Percentiles rank a stretch among this genome's conserved stretches.
Evolutionary conservation across 2,329 filamentous ascomycete species (phyloP).

Genomic region (Fusarium miscanthi): DNA sequence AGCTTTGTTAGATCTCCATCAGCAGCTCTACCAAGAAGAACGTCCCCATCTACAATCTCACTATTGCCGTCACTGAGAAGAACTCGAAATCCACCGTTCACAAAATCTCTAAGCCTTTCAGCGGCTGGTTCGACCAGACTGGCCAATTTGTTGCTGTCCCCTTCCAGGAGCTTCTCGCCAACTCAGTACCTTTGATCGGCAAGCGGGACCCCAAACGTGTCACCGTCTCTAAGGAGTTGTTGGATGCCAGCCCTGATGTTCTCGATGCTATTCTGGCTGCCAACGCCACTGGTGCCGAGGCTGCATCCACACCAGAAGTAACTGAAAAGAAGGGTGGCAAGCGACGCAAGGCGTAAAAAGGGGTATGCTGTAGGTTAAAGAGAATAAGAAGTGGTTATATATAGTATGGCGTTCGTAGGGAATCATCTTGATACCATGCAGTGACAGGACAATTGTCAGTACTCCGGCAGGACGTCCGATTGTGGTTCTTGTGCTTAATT

Average conservation of each 20-base stretch:
- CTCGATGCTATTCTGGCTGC: slow-evolving; percentile 60
- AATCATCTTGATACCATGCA: slow-evolving; percentile 19
- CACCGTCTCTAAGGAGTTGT: slow-evolving; percentile 51
- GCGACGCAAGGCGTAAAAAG: slow-evolving; percentile 57
- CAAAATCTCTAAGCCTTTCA: slow-evolving; percentile 73
- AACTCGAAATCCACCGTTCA: slow-evolving; percentile 56
- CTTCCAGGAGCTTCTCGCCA: slow-evolving; percentile 82
- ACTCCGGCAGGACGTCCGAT: background rate
- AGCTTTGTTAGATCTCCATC: slow-evolving; percentile 73
- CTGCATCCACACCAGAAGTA: slow-evolving; percentile 48
- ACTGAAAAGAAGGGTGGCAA: slow-evolving; percentile 57
- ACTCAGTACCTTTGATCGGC: slow-evolving; percentile 73
- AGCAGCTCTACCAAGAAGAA: slow-evolving; percentile 80
- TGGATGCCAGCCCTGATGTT: slow-evolving; percentile 58
- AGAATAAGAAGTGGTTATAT: slow-evolving; percentile 9
- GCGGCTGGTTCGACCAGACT: slow-evolving; percentile 78
- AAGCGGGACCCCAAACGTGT: slow-evolving; percentile 71
- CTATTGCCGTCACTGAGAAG: slow-evolving; percentile 65
- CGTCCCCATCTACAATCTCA: slow-evolving; percentile 82
- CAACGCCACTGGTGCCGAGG: slow-evolving; percentile 44
- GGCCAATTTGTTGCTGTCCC: slow-evolving; percentile 79
- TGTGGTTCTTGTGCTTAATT: background rate
- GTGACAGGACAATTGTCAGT: slow-evolving; percentile 2
- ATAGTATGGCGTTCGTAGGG: slow-evolving; percentile 36
- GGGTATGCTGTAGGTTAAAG: background rate